These are phyloP conservation scores for Heterobasidion occidentale DNA, from an alignment of 1,284 basidiomycete species.

Conservation along the genomic window DNA sequence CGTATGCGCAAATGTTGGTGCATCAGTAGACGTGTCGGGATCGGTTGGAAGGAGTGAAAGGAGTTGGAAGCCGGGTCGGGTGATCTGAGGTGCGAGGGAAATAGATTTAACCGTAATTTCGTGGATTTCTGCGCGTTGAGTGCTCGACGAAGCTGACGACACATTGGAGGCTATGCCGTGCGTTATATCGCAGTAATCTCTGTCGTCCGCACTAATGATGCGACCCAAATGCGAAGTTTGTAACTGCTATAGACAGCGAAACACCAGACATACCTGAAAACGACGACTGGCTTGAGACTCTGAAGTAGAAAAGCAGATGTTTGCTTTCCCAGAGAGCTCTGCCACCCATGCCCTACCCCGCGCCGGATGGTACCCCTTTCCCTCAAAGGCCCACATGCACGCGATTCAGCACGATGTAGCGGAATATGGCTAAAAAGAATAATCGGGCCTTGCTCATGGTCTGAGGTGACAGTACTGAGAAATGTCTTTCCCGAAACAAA, in stretches of 20 bases:
- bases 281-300: conserved; percentile 50
- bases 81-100: conserved; percentile 74
- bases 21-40: conserved; percentile 9
- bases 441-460: conserved; percentile 27
- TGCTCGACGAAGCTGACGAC: conserved; percentile 32
- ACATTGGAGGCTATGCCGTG: conserved; percentile 31
- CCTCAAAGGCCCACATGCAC: conserved; percentile 67
- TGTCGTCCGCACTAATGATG: conserved; percentile 72
- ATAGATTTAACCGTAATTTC: conserved; percentile 75
- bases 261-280: conserved; percentile 56
- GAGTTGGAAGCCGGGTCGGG: conserved; percentile 78
- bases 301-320: conserved; percentile 67
- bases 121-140: conserved; percentile 4
- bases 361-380: conserved; percentile 54
- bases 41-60: conserved; percentile 57
- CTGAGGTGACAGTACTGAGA: neutral
- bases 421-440: conserved; percentile 82
- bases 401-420: conserved; percentile 61
- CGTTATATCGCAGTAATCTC: conserved; percentile 78
- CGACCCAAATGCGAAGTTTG: neutral
- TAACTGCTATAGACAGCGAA: neutral
- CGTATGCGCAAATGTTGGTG: conserved; percentile 32
- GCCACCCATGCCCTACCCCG: conserved; percentile 75
- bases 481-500: too few relatives aligned
- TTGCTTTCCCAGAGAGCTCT: conserved; percentile 71